Conservation (phyloP, 2,329 filamentous ascomycete species). For the Monosporascus ibericus region DNA sequence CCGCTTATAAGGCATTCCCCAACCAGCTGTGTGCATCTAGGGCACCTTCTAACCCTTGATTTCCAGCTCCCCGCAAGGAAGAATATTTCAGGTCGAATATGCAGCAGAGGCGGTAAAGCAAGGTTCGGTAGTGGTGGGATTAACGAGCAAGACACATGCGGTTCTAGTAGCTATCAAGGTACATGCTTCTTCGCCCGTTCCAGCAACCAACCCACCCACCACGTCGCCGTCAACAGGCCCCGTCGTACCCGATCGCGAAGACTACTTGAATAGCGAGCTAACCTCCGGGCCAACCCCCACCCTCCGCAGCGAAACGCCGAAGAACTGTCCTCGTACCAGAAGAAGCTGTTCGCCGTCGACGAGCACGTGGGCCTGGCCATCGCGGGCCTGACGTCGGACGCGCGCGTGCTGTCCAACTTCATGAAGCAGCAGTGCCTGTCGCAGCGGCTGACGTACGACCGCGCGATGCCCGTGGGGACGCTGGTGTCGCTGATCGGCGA, state of each 20-base stretch:
- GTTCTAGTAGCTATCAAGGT: constrained; percentile 97
- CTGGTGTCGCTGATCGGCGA: constrained; percentile 91
- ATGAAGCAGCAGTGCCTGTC: constrained; percentile 99
- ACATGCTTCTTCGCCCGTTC: constrained; percentile 15
- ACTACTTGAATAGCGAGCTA: background rate
- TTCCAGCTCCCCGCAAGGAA: constrained; percentile 88
- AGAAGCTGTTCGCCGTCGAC: constrained; percentile 97
- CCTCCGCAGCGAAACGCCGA: constrained; percentile 86
- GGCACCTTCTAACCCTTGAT: constrained; percentile 12
- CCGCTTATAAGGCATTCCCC: background rate
- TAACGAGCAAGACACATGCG: constrained; percentile 96
- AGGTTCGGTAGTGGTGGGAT: constrained; percentile 93
- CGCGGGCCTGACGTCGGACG: constrained; percentile 93
- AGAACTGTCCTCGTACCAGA: constrained; percentile 99
- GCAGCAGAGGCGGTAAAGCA: constrained; percentile 98
- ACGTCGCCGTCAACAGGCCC: background rate
- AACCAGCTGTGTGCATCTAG: constrained; percentile 5
- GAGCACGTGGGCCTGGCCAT: constrained; percentile 94
- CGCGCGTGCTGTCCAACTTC: constrained; percentile 98
- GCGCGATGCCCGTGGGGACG: constrained; percentile 81
- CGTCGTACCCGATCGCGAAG: background rate
- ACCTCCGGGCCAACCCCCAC: constrained; percentile 1
- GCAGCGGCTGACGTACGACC: constrained; percentile 92
- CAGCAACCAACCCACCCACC: background rate
- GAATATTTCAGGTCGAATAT: constrained; percentile 99